Conservation (phyloP, 345 rosid species). For the Trapa incisa region DNA sequence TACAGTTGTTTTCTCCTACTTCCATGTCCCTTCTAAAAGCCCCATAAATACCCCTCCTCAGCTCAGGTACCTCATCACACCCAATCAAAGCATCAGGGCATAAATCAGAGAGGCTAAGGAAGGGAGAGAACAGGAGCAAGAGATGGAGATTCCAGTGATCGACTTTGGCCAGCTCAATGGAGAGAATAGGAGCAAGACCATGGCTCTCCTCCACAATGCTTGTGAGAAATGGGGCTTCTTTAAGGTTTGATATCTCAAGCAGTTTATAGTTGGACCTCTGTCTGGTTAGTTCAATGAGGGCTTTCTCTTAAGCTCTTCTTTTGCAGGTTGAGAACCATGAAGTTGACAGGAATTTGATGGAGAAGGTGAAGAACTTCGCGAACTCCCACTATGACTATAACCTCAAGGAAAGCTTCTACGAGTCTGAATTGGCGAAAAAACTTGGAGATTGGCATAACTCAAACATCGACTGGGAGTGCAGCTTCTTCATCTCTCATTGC, state of each 20-base stretch:
- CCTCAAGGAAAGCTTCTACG: constrained; percentile 47
- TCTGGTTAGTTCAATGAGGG: neutral
- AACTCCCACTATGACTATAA: constrained; percentile 55
- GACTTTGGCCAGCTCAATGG: constrained; percentile 56
- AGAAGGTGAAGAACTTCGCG: constrained; percentile 59
- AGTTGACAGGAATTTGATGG: constrained; percentile 50
- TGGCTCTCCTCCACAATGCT: constrained; percentile 68
- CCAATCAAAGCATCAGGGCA: constrained; percentile 5
- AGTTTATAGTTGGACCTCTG: neutral
- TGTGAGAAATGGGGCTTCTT: constrained; percentile 85
- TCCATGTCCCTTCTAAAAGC: constrained; percentile 2
- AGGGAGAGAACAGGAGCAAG: neutral
- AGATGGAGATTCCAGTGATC: constrained; percentile 56
- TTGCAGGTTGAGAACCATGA: constrained; percentile 81
- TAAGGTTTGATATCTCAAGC: constrained; percentile 29
- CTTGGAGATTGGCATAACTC: constrained; percentile 26
- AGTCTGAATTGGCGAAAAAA: constrained; percentile 50
- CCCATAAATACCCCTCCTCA: constrained; percentile 29
- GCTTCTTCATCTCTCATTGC: constrained; percentile 60
- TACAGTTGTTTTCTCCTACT: neutral
- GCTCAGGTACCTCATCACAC: constrained; percentile 13
- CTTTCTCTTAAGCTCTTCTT: neutral
- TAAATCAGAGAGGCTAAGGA: neutral
- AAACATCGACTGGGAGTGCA: constrained; percentile 76
- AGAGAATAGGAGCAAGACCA: constrained; percentile 42